These are phyloP conservation scores for Penicillium brevicompactum DNA, from an alignment of 2,329 filamentous ascomycete species.

Conservation along the genomic window DNA sequence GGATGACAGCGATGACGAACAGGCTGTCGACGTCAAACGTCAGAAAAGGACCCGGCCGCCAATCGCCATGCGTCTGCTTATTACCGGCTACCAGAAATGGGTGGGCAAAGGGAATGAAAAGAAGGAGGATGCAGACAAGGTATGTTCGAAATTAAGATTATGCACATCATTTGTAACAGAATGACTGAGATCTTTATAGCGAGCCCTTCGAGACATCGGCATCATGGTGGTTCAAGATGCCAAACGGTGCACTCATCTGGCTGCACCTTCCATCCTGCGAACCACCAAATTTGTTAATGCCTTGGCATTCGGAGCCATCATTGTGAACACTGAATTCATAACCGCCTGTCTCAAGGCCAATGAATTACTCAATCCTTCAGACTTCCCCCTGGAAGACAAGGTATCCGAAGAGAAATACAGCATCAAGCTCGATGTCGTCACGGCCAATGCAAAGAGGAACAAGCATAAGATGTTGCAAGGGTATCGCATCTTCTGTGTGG, in stretches of 20 bases:
- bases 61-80: conserved; percentile 72
- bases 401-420: conserved; percentile 72
- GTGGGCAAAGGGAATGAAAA: conserved; percentile 61
- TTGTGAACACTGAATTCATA: conserved; percentile 78
- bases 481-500: conserved; percentile 81
- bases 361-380: conserved; percentile 63
- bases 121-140: conserved; percentile 79
- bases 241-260: conserved; percentile 78
- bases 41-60: conserved; percentile 64
- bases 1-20: conserved; percentile 54
- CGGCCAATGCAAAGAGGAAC: conserved; percentile 73
- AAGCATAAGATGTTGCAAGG: conserved; percentile 73
- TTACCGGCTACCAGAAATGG: conserved; percentile 87
- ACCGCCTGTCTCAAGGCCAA: conserved; percentile 73
- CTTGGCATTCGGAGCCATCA: conserved; percentile 74
- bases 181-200: conserved; percentile 51
- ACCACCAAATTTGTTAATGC: conserved; percentile 93
- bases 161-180: background rate
- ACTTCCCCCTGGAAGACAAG: conserved; percentile 70
- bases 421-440: conserved; percentile 68
- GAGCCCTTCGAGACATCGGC: conserved; percentile 78
- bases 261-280: conserved; percentile 81
- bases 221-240: conserved; percentile 78
- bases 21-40: conserved; percentile 63
- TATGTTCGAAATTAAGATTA: conserved; percentile 47